Conservation (phyloP, 192 early-diverging fungal genomes). For the Umbelopsis sp. region DNA sequence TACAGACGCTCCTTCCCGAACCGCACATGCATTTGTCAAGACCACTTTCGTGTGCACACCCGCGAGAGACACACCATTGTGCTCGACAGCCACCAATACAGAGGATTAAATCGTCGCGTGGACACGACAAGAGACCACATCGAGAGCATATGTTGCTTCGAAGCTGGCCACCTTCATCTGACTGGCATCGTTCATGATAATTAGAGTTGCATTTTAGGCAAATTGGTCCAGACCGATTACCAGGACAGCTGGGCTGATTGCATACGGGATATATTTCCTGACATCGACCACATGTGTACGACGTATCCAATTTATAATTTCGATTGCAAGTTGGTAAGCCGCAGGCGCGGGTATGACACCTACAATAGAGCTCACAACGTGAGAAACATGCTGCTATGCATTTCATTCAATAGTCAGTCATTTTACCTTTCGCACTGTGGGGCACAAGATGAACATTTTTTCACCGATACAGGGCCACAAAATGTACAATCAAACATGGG, state of each 20-base stretch:
- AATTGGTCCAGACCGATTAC: not conserved
- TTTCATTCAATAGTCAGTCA: not conserved
- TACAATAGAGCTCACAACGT: not conserved
- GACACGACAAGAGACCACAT: slow-evolving; percentile 3
- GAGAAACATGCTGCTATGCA: not conserved
- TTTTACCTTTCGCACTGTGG: slow-evolving; percentile 23
- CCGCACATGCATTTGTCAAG: slow-evolving; percentile 8
- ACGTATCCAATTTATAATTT: not conserved
- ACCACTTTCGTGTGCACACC: slow-evolving; percentile 1
- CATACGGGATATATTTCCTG: not conserved
- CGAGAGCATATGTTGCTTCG: slow-evolving; percentile 3
- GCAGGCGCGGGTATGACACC: slow-evolving; percentile 10
- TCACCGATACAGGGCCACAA: slow-evolving; percentile 5
- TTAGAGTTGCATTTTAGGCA: slow-evolving; percentile 4
- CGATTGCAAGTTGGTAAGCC: not conserved
- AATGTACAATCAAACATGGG: slow-evolving; percentile 22
- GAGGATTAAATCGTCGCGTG: not conserved
- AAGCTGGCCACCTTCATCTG: slow-evolving; percentile 1
- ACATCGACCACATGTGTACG: not conserved
- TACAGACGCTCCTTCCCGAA: not conserved
- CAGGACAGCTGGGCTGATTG: slow-evolving; percentile 8
- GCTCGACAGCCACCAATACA: slow-evolving; percentile 10
- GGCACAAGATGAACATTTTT: slow-evolving; percentile 19
- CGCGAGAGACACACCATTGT: slow-evolving; percentile 5
- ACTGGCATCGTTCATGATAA: slow-evolving; percentile 1